phyloP scores from a whole-genome alignment of 768 basidiomycete genomes.

The Amanita muscaria region DNA sequence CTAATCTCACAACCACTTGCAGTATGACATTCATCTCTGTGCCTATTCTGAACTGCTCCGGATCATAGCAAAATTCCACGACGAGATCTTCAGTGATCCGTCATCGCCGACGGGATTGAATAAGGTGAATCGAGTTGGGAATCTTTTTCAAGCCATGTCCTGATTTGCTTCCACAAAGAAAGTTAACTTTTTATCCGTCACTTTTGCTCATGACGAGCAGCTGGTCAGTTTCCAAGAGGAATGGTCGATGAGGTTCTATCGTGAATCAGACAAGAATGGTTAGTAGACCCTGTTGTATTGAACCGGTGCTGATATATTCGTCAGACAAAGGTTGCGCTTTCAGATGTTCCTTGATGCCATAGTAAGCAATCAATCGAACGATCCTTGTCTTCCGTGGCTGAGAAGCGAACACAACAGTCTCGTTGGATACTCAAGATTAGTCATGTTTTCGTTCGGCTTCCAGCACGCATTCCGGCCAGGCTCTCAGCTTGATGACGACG shows the following conservation, averaged over 20 bases:
- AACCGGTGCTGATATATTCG: slow-evolving; percentile 27
- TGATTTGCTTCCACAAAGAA: slow-evolving; percentile 29
- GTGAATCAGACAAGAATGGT: slow-evolving; percentile 56
- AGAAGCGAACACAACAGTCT: slow-evolving; percentile 35
- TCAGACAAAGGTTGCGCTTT: slow-evolving; percentile 34
- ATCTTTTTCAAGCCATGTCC: not conserved
- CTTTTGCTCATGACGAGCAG: slow-evolving; percentile 48
- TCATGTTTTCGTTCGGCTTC: slow-evolving; percentile 84
- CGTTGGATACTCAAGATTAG: slow-evolving; percentile 68
- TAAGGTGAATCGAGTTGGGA: slow-evolving; percentile 34
- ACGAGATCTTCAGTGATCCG: slow-evolving; percentile 68
- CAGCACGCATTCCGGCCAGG: slow-evolving; percentile 74
- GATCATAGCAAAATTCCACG: slow-evolving; percentile 67
- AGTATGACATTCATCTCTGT: slow-evolving; percentile 74
- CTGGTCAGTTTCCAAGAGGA: slow-evolving; percentile 56
- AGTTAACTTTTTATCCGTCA: slow-evolving; percentile 60
- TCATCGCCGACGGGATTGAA: slow-evolving; percentile 60
- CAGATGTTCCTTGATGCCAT: slow-evolving; percentile 62
- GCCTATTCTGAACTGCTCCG: slow-evolving; percentile 62
- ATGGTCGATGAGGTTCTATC: slow-evolving; percentile 50
- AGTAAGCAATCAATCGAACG: slow-evolving; percentile 36
- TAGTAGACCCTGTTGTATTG: not conserved
- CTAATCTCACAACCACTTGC: slow-evolving; percentile 14
- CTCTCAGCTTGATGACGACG: slow-evolving; percentile 47
- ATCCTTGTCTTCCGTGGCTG: not conserved